Evolutionary conservation across 139 green algal genomes (phyloP).

Genomic region (Picochlorum sp.): DNA sequence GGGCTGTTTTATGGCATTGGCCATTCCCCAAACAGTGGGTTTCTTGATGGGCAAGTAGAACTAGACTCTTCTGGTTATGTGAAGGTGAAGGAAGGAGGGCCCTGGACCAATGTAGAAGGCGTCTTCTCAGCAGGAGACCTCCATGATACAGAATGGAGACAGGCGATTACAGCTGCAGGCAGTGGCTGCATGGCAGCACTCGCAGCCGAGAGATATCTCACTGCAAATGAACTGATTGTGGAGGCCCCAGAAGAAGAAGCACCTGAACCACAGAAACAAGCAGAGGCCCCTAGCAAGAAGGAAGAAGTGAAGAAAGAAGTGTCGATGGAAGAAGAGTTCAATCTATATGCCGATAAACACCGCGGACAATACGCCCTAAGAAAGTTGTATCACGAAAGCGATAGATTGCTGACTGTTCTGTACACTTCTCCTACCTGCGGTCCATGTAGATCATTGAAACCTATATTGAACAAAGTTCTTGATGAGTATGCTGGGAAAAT

Average conservation of each 20-base stretch:
- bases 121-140: conserved; percentile 89
- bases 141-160: conserved; percentile 77
- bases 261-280: neutral
- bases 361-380: conserved; percentile 87
- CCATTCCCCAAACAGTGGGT: conserved; percentile 85
- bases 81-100: conserved; percentile 14
- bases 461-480: conserved; percentile 81
- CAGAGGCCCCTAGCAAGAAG: neutral
- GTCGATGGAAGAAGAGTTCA: conserved; percentile 5
- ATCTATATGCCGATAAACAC: conserved; percentile 42
- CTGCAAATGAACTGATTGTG: conserved; percentile 4
- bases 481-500: conserved; percentile 61
- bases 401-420: conserved; percentile 72
- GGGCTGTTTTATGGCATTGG: conserved; percentile 98
- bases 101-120: conserved; percentile 61
- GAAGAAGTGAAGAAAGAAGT: neutral
- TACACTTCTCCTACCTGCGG: conserved; percentile 81
- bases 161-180: conserved; percentile 89
- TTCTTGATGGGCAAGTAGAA: conserved; percentile 49
- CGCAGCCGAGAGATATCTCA: conserved; percentile 78
- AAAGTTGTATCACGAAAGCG: conserved; percentile 93
- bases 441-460: conserved; percentile 84
- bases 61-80: conserved; percentile 85
- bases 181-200: conserved; percentile 86
- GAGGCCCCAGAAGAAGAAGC: neutral